Conservation (phyloP, 352 stramenopile species). For the Achlya hypogyna region DNA sequence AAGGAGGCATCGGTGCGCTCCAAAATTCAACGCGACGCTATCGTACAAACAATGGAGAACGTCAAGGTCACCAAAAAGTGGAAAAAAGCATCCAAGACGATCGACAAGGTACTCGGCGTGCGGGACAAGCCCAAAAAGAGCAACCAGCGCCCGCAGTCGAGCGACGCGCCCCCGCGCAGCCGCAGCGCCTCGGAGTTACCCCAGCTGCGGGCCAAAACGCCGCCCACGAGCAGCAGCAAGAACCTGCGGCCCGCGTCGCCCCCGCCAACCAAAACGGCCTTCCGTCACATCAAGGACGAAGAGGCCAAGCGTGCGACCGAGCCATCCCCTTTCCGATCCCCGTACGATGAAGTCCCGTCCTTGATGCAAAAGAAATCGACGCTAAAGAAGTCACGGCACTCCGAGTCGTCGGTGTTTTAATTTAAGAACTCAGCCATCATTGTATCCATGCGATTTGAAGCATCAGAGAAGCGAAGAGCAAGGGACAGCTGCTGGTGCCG, state of each 20-base stretch:
- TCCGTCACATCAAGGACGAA: constrained; percentile 65
- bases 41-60: constrained; percentile 83
- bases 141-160: constrained; percentile 40
- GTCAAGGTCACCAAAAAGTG: constrained; percentile 86
- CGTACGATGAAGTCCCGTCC: constrained; percentile 49
- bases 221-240: constrained; percentile 29
- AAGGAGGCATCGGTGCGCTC: constrained; percentile 69
- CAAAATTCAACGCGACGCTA: constrained; percentile 84
- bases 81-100: constrained; percentile 66
- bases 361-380: constrained; percentile 41
- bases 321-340: constrained; percentile 54
- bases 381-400: constrained; percentile 11
- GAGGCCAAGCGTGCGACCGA: constrained; percentile 26
- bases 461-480: background rate
- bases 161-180: constrained; percentile 28
- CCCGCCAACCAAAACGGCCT: constrained; percentile 51
- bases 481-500: too few species aligned
- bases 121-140: constrained; percentile 27
- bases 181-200: constrained; percentile 18
- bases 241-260: constrained; percentile 48
- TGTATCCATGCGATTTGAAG: background rate
- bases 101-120: constrained; percentile 57
- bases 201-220: constrained; percentile 22
- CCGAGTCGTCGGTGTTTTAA: constrained; percentile 19
- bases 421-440: constrained; percentile 7